Evolutionary conservation across 2,329 filamentous ascomycete genomes (phyloP).

Genomic region (Ophiostoma sp.): DNA sequence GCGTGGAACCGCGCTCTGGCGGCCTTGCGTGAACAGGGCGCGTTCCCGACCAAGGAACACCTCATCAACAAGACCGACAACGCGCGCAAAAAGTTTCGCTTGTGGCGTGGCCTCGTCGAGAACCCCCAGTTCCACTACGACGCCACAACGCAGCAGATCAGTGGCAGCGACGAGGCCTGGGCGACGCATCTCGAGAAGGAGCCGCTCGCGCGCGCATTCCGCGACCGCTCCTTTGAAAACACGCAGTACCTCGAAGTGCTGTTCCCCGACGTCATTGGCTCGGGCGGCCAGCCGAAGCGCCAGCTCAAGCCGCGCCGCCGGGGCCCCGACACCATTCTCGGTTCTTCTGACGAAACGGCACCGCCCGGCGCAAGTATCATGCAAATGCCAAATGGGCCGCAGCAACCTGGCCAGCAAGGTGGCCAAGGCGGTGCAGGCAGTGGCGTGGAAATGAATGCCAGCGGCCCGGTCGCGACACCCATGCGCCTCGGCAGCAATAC

Average conservation of each 20-base stretch:
- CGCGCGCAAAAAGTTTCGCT: constrained; percentile 57
- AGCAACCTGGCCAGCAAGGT: background rate
- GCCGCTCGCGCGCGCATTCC: constrained; percentile 52
- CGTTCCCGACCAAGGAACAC: constrained; percentile 55
- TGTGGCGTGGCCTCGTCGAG: constrained; percentile 55
- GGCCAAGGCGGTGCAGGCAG: background rate
- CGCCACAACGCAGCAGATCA: constrained; percentile 45
- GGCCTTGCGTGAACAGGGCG: constrained; percentile 51
- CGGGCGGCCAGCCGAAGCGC: constrained; percentile 54
- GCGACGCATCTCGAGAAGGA: constrained; percentile 54
- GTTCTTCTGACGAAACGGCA: constrained; percentile 35
- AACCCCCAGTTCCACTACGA: constrained; percentile 55
- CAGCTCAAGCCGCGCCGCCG: constrained; percentile 52
- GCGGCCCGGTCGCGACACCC: constrained; percentile 21
- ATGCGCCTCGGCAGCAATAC: constrained; percentile 17
- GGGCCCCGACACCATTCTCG: constrained; percentile 43
- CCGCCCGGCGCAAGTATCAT: constrained; percentile 46
- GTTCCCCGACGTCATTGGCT: constrained; percentile 56
- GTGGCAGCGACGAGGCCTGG: constrained; percentile 54
- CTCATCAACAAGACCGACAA: constrained; percentile 62
- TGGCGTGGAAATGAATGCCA: background rate
- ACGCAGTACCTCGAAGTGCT: constrained; percentile 57
- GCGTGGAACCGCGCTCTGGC: constrained; percentile 55
- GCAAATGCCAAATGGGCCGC: constrained; percentile 37
- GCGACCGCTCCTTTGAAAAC: constrained; percentile 55